Percentiles rank a stretch among this genome's conserved stretches.
Conservation (phyloP, 2,329 filamentous ascomycete genomes). For the Atkinsonella texensis region DNA sequence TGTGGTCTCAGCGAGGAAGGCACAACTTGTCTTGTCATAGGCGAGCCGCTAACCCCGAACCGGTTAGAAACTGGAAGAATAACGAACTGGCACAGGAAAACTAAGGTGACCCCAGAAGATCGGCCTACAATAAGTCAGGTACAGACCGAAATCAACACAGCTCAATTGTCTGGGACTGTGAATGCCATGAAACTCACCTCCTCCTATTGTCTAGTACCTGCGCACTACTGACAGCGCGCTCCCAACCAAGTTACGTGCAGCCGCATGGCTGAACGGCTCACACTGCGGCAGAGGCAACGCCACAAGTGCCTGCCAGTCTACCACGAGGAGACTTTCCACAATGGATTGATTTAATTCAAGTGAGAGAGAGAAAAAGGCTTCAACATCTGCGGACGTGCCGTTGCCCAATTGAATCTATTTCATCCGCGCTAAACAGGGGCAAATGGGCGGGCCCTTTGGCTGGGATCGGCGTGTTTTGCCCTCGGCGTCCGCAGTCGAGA, state of each 20-base stretch:
- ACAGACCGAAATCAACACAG: not conserved
- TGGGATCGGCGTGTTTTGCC: conserved; percentile 2
- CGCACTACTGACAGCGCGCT: not conserved
- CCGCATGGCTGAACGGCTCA: not conserved
- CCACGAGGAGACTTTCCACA: not conserved
- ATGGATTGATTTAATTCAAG: not conserved
- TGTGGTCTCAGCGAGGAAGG: too few relatives aligned
- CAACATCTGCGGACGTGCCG: not conserved
- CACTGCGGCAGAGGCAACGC: not conserved
- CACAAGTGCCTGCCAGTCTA: not conserved
- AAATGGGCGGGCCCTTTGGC: not conserved
- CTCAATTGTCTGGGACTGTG: not conserved
- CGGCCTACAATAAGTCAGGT: not conserved
- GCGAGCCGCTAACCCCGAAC: too few relatives aligned
- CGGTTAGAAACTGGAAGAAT: too few relatives aligned
- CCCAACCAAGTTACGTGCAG: not conserved
- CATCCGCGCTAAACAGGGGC: not conserved
- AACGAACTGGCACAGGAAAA: too few relatives aligned
- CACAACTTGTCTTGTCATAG: too few relatives aligned
- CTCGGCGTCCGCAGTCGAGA: not conserved
- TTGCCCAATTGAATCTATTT: not conserved
- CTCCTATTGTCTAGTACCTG: not conserved
- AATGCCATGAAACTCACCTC: not conserved
- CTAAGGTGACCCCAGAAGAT: too few relatives aligned
- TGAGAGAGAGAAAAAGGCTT: not conserved